Percentiles rank a stretch among this genome's conserved stretches.
These are phyloP conservation scores for Saccharomycopsis amapae DNA, from an alignment of 805 yeast genomes.

Conservation along the genomic window DNA sequence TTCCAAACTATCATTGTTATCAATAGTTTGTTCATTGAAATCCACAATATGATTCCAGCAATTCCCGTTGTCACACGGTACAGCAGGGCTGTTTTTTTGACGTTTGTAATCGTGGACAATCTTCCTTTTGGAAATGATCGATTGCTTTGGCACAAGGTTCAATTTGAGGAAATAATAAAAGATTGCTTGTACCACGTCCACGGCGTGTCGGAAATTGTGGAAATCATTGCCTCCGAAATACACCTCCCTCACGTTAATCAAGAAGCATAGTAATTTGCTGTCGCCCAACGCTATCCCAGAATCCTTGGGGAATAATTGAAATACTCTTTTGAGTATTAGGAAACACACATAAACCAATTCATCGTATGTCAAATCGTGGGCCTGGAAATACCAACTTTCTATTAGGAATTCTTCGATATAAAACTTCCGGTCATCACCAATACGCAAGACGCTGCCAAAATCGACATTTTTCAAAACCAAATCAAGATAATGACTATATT, in stretches of 20 bases:
- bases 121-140: constrained; percentile 15
- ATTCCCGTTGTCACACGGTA: background rate
- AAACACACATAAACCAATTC: constrained; percentile 58
- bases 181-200: constrained; percentile 90
- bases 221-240: constrained; percentile 84
- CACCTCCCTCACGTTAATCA: constrained; percentile 64
- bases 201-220: constrained; percentile 93
- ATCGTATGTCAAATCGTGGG: constrained; percentile 56
- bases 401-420: constrained; percentile 31
- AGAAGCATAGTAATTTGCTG: constrained; percentile 48
- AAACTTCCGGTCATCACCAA: constrained; percentile 25
- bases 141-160: constrained; percentile 23
- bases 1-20: constrained; percentile 22
- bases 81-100: background rate
- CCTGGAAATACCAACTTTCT: constrained; percentile 63
- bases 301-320: constrained; percentile 24
- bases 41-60: background rate
- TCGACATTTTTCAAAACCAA: background rate
- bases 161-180: constrained; percentile 46
- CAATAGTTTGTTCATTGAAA: constrained; percentile 18
- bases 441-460: background rate
- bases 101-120: constrained; percentile 10
- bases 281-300: constrained; percentile 27
- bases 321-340: constrained; percentile 44
- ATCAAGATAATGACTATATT: background rate